Evolutionary conservation across 371 early-diverging fungal genomes (phyloP), one percentile per base, ranked within the genome.

Genomic region (Saksenaea vasiformis): DNA sequence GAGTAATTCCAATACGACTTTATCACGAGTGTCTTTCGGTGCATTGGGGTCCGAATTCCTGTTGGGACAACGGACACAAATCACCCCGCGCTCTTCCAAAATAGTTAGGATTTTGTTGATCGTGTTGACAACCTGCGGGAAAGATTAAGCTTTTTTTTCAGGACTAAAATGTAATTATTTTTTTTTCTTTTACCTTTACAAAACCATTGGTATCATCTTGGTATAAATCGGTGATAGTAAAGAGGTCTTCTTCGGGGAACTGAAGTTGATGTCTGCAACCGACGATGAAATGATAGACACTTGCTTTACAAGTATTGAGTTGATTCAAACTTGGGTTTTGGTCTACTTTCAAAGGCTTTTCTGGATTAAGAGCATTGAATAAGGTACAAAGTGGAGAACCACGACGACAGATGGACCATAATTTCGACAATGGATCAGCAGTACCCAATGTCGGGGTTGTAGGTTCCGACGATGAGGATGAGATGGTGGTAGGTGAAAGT

Each of bases 201-300:
- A 96, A 94, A 31, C 92, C 94, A 70, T 93, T 93, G 28, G 96
- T 97, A 74, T 97, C 96, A 66, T 98, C 96, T 68, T 91, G 90
- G 70, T 91, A 95, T 27, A 97, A 76, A 56, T 96, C 96, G 4
- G 89, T 79, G 57, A 96, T 87, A 54, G 93, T 85, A 65, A 96
- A 95, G 35, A 92, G 72, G 63, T 94, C 90, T 38, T 93, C 90
- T 37, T 93, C 91, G 19, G 71, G 61, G 43, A 94, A 80, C 10
- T 81, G 68, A 19, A 93, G 76, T 64, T 92, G 87, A 8, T 88
- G 75, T 38, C 85, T 81, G 65, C 91, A 90, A 27, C 86, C 89
- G 5, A 92, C 84, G 14, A 93, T 69, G 70, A 92, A 93, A 66
- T 88, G 87, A 67, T 91, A 93, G 38, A 94, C 90, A 24, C 82